Evolutionary conservation across 2,329 filamentous ascomycete species (phyloP).

Genomic region (Penicillium griseofulvum): DNA sequence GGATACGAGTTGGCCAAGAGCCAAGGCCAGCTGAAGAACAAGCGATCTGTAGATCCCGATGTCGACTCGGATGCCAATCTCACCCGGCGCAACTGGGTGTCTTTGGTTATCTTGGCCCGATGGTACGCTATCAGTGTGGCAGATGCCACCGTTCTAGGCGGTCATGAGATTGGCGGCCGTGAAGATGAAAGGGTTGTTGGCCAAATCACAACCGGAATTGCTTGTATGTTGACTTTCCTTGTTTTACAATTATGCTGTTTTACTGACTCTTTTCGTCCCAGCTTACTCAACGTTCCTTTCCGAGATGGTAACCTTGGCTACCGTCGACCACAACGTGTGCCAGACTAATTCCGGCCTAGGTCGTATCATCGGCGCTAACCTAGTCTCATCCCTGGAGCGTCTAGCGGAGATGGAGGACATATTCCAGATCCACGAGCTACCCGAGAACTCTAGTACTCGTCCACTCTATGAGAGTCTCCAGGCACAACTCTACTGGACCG

Average conservation of each 20-base stretch:
- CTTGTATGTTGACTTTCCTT: slow-evolving; percentile 32
- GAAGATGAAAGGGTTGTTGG: slow-evolving; percentile 41
- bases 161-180: slow-evolving; percentile 38
- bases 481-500: slow-evolving; percentile 43
- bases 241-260: background rate
- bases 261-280: slow-evolving; percentile 14
- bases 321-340: slow-evolving; percentile 35
- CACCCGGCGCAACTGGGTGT: slow-evolving; percentile 41
- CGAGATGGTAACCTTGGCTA: slow-evolving; percentile 37
- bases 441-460: slow-evolving; percentile 25
- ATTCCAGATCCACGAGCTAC: slow-evolving; percentile 27
- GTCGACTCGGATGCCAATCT: slow-evolving; percentile 43
- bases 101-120: slow-evolving; percentile 39
- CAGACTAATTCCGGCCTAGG: slow-evolving; percentile 37
- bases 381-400: slow-evolving; percentile 39
- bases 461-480: slow-evolving; percentile 39
- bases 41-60: slow-evolving; percentile 35
- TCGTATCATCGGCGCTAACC: slow-evolving; percentile 37
- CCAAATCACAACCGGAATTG: slow-evolving; percentile 37
- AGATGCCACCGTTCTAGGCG: slow-evolving; percentile 38
- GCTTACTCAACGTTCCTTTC: slow-evolving; percentile 39
- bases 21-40: slow-evolving; percentile 39
- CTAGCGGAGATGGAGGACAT: slow-evolving; percentile 38
- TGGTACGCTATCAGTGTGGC: slow-evolving; percentile 45
- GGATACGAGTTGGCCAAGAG: slow-evolving; percentile 40